Base-by-base conservation (phyloP, 345 rosid species). In the Alliaria petiolata region DNA sequence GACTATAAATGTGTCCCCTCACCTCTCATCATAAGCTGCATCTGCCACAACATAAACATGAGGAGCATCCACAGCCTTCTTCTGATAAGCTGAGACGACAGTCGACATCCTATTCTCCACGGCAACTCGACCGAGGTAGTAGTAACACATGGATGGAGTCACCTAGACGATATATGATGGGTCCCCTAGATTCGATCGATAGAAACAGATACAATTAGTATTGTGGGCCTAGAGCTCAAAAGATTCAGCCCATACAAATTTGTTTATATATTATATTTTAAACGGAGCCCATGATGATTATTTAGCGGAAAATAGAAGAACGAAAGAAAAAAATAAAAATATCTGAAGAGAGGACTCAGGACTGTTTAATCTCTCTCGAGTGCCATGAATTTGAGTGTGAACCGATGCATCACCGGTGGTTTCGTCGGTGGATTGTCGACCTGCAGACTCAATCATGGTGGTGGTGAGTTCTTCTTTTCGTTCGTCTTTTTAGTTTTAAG, bases 11-110 rank as follows among this genome's bases (percentile, higher is more conserved):
- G 15, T 26, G 25, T 73, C 49, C 39, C 59, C 55, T 84, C 75
- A 95, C 99, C 97, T 84, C 85, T 86, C 92, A 95, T 80, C 78
- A 65, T 95, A 92, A 53, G 99, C 96, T 53, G 89, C 65, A 67
- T 87, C 92, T 40, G 98, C 91, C 52, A 83, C 65, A 54, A 96
- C 85, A 86, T 85, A 88, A 59, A 89, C 93, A 83, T 89, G 98
- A 78, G 97, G 97, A 63, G 76, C 77, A 67, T 85, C 88, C 38
- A 65, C 70, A 61, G 71, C 69, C 75, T 87, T 88, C 81, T 85
- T 86, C 77, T 74, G 85, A 79, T 88, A 89, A 51, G 84, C 85
- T 44, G 67, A 75, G 57, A 90, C 30, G 59, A 79, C 58, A 67
- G n/a, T n/a, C n/a, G n/a, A n/a, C n/a, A n/a, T n/a, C n/a, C n/a